Percentiles rank a stretch among this genome's conserved stretches.
Evolutionary conservation across 2,329 filamentous ascomycete species (phyloP).

Genomic region (Paecilomyces sp.): DNA sequence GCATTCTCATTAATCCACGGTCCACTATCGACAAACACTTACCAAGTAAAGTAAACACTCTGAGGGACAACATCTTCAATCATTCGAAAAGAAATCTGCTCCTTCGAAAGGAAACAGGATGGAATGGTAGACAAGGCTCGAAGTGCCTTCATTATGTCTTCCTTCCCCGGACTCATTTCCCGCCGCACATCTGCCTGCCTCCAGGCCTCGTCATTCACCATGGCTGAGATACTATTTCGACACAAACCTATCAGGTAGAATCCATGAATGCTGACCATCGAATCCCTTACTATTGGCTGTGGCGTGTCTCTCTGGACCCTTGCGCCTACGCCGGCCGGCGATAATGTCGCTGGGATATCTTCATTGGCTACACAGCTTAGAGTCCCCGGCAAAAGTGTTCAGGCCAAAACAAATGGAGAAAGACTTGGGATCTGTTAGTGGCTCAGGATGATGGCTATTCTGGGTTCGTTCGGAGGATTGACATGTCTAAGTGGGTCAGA

Average conservation of each 20-base stretch:
- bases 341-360: neutral
- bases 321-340: neutral
- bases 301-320: neutral
- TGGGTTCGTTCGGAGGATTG: neutral
- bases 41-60: neutral
- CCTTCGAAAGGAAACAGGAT: neutral
- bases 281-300: neutral
- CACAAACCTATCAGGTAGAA: neutral
- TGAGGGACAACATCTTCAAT: neutral
- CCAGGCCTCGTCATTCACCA: neutral
- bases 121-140: neutral
- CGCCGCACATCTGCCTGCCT: neutral
- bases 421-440: neutral
- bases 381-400: neutral
- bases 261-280: neutral
- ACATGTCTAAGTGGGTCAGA: neutral
- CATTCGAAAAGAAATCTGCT: neutral
- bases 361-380: neutral
- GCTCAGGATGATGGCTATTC: neutral
- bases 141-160: neutral
- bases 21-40: neutral
- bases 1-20: neutral
- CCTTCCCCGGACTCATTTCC: neutral
- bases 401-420: neutral
- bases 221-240: neutral